Conservation (phyloP, 2,329 filamentous ascomycete genomes). For the Clonostachys byssicola region DNA sequence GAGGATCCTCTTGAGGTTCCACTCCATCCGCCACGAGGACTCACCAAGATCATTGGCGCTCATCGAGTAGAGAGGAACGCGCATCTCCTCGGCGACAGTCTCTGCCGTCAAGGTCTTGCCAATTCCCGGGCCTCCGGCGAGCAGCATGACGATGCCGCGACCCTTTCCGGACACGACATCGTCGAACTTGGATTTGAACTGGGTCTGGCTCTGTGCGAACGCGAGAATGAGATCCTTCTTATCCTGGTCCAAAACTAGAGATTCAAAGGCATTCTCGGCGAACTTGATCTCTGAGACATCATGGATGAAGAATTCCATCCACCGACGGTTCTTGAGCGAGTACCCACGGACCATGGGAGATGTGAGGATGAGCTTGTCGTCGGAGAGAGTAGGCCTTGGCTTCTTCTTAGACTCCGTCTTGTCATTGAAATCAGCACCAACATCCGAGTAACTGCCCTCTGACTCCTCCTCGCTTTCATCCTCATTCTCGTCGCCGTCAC, state of each 20-base stretch:
- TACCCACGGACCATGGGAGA: conserved; percentile 40
- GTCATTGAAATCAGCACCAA: not conserved
- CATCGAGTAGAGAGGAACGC: conserved; percentile 44
- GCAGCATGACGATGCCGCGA: conserved; percentile 42
- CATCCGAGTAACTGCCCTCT: not conserved
- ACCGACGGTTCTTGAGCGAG: conserved; percentile 39
- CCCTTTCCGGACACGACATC: conserved; percentile 49
- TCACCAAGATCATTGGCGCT: conserved; percentile 68
- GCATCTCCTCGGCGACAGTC: conserved; percentile 43
- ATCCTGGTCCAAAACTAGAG: conserved; percentile 41
- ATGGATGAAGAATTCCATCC: conserved; percentile 45
- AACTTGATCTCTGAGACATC: conserved; percentile 37
- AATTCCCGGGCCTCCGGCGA: conserved; percentile 42
- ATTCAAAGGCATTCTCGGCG: conserved; percentile 42
- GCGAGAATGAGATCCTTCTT: conserved; percentile 47
- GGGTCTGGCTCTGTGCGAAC: conserved; percentile 41
- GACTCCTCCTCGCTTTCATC: not conserved
- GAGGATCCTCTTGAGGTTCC: conserved; percentile 45
- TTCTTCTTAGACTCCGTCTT: too few relatives aligned
- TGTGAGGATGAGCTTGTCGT: conserved; percentile 34
- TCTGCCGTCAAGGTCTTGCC: conserved; percentile 47
- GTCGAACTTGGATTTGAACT: conserved; percentile 37
- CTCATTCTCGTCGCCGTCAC: not conserved
- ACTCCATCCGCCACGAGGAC: conserved; percentile 59
- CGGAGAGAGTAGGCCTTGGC: conserved; percentile 7